These are phyloP conservation scores for Coemansia sp. DNA, from an alignment of 192 early-diverging fungal species.

Conservation along the genomic window DNA sequence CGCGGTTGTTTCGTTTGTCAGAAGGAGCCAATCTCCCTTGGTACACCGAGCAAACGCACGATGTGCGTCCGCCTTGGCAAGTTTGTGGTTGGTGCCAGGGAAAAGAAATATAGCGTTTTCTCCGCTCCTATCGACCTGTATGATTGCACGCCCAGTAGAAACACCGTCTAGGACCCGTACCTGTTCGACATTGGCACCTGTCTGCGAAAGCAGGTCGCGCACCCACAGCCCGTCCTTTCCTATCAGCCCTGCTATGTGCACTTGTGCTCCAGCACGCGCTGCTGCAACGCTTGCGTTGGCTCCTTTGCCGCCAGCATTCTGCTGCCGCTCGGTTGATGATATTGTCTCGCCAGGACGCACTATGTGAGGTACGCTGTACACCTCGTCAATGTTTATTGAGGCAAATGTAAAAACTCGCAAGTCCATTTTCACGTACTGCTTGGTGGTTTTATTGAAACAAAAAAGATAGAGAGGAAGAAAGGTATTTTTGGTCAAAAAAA, in stretches of 20 bases:
- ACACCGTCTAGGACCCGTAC: constrained; percentile 57
- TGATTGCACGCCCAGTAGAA: constrained; percentile 81
- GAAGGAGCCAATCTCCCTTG: constrained; percentile 71
- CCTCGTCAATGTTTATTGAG: constrained; percentile 58
- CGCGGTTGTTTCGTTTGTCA: constrained; percentile 85
- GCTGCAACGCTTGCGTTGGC: constrained; percentile 89
- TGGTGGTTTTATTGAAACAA: neutral
- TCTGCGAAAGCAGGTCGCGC: constrained; percentile 59
- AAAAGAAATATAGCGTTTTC: constrained; percentile 90
- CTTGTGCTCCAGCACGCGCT: constrained; percentile 66
- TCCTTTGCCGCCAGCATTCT: constrained; percentile 60
- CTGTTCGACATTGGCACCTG: constrained; percentile 67
- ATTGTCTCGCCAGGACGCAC: constrained; percentile 47
- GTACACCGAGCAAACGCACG: constrained; percentile 58
- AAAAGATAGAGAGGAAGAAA: neutral
- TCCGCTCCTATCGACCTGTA: constrained; percentile 71
- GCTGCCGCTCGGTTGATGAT: constrained; percentile 24
- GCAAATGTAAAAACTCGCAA: constrained; percentile 35
- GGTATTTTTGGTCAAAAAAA: neutral
- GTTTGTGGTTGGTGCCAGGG: constrained; percentile 72
- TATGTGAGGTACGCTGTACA: constrained; percentile 48
- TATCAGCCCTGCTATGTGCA: constrained; percentile 76
- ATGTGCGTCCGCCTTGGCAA: constrained; percentile 52
- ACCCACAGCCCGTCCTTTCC: constrained; percentile 85
- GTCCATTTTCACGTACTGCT: constrained; percentile 13